Evolutionary conservation across 768 basidiomycete species (phyloP), one percentile per base, ranked within the genome.

Genomic region (Clitopilus passeckerianus): DNA sequence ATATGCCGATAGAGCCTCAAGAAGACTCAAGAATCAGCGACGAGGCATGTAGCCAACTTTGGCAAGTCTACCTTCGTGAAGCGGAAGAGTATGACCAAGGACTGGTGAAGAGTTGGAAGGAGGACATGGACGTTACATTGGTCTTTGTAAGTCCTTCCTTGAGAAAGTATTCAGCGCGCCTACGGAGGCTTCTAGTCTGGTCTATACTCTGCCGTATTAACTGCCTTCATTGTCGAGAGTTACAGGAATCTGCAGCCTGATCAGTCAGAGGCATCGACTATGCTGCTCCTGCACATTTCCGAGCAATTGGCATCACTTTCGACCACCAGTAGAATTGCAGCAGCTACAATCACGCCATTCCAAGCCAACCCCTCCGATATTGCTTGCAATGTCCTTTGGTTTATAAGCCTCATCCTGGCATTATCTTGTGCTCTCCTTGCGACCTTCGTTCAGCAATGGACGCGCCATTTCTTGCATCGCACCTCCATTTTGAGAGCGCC

Each of bases 181-280:
- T 8, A 41, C 15, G 23, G 23, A 18, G 15, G 12, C 9, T 56
- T 41, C 5, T 23, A 69, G 68, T 65, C 68, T 57, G 66, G 67
- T 53, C 63, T 69, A 14, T 69, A 67, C 53, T 69, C 68, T 5
- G 65, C 66, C 1, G 64, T 67, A 5, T 61, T 66, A 5, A 67
- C 68, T 2, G 64, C 60, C 6, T 68, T 68, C 54, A 55, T 59
- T 6, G 56, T 67, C 20, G 59, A 67, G 53, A 61, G 66, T 24
- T 67, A 65, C 57, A 57, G 62, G 53, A 30, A 33, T 16, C 59
- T 69, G 14, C 56, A 66, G 35, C 54, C 54, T 16, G 65, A 67
- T 58, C 46, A n/a, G 20, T 20, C 46, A 10, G 15, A 50, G 20
- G 10, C 22, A 50, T 18, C 46, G 2, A 18, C 22, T 3, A 50